A percentile compares a stretch with the other conserved stretches of the same genome.
Evolutionary conservation across 2,329 filamentous ascomycete genomes (phyloP).

Genomic region (Venturia carpophila): DNA sequence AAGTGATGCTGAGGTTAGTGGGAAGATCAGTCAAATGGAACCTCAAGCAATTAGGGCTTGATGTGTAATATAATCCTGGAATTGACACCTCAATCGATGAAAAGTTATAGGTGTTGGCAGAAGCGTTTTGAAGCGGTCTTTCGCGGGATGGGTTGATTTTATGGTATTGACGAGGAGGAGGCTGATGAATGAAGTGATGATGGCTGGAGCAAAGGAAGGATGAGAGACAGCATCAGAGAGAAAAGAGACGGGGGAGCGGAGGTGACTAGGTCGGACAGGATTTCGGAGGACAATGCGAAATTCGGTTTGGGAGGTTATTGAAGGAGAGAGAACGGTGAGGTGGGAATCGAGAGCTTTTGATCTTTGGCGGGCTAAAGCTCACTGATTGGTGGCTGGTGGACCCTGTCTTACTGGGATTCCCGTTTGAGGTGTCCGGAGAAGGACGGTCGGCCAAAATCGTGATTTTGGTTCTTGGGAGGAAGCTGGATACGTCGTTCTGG

Average conservation of each 20-base stretch:
- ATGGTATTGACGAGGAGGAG: slow-evolving; percentile 7
- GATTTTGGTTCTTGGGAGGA: too few relatives aligned
- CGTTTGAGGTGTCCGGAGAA: background rate
- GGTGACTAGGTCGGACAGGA: background rate
- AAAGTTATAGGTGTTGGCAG: background rate
- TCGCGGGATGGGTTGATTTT: background rate
- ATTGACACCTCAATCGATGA: background rate
- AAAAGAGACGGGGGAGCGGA: background rate
- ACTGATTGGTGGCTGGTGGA: background rate
- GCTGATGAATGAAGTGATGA: slow-evolving; percentile 6
- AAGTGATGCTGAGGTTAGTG: slow-evolving; percentile 12
- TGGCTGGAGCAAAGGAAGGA: slow-evolving; percentile 9
- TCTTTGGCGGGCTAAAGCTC: background rate
- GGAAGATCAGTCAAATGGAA: slow-evolving; percentile 10
- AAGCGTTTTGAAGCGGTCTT: background rate
- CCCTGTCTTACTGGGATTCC: background rate
- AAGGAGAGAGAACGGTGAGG: background rate
- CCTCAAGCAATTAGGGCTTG: slow-evolving; percentile 1
- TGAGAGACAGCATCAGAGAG: background rate
- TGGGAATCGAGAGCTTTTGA: background rate
- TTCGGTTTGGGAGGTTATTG: background rate
- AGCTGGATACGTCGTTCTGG: too few relatives aligned
- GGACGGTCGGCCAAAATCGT: too few relatives aligned
- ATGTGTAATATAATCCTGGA: background rate
- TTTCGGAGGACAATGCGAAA: slow-evolving; percentile 6